Percentiles rank a stretch among this genome's conserved stretches.
Conservation (phyloP, 352 stramenopile genomes). For the Phytophthora lateralis region DNA sequence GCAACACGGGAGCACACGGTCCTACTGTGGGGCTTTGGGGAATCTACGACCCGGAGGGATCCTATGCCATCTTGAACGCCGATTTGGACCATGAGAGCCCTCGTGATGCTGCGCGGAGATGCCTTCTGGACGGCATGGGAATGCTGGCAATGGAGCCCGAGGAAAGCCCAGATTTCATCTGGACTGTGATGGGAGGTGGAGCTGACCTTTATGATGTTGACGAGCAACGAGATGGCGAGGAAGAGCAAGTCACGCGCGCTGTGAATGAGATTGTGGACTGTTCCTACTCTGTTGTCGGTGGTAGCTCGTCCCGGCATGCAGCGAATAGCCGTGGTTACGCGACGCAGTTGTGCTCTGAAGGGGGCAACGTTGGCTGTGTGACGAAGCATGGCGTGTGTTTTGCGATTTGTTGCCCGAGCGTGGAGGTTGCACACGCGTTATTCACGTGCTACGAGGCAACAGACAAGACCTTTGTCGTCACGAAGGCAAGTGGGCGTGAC, state of each 20-base stretch:
- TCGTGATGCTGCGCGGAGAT: conserved; percentile 67
- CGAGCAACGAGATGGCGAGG: conserved; percentile 52
- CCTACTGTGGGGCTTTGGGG: conserved; percentile 75
- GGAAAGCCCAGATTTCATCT: conserved; percentile 82
- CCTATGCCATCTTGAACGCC: conserved; percentile 77
- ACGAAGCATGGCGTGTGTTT: conserved; percentile 76
- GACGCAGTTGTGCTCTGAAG: conserved; percentile 83
- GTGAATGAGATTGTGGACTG: conserved; percentile 82
- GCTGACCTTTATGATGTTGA: conserved; percentile 51
- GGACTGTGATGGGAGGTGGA: conserved; percentile 55
- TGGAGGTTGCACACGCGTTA: conserved; percentile 76
- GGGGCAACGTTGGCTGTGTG: conserved; percentile 59
- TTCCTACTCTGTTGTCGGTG: conserved; percentile 66
- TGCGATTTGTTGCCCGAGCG: conserved; percentile 78
- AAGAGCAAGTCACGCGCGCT: conserved; percentile 67
- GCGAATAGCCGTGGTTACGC: conserved; percentile 34
- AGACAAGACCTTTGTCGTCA: conserved; percentile 70
- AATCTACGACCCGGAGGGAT: conserved; percentile 84
- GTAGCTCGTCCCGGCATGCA: conserved; percentile 46
- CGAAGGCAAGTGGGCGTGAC: conserved; percentile 64
- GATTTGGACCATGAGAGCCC: conserved; percentile 62
- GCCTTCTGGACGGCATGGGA: conserved; percentile 65
- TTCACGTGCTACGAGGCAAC: conserved; percentile 88
- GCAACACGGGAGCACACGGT: conserved; percentile 26
- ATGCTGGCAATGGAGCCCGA: conserved; percentile 78